phyloP scores from a whole-genome alignment of 2,329 filamentous ascomycete species.

The Pseudogymnoascus sp. region DNA sequence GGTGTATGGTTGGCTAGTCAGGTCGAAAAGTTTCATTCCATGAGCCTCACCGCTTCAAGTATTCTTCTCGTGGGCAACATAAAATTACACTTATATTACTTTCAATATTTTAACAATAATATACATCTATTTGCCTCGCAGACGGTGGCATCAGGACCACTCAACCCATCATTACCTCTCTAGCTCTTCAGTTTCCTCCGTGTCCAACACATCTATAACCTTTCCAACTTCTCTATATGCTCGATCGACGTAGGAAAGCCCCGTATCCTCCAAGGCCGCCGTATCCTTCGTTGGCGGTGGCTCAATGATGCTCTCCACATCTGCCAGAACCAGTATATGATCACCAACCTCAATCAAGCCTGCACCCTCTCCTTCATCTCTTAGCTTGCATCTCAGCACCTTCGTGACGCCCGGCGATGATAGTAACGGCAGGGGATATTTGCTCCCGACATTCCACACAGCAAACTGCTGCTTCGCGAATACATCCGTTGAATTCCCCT shows the following conservation, averaged over 20 bases:
- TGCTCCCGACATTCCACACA: neutral
- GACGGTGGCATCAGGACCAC: neutral
- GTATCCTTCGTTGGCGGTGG: slow-evolving; percentile 3
- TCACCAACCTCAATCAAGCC: slow-evolving; percentile 23
- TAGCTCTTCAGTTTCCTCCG: neutral
- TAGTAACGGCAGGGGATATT: slow-evolving; percentile 16
- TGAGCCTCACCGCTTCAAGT: neutral
- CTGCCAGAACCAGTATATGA: slow-evolving; percentile 25
- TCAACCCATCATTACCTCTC: neutral
- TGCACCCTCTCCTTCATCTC: slow-evolving; percentile 8
- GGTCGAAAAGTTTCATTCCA: neutral
- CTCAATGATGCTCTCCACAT: slow-evolving; percentile 19
- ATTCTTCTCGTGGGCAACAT: neutral
- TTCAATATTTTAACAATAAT: slow-evolving; percentile 3
- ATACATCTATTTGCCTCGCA: neutral
- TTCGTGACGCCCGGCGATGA: slow-evolving; percentile 14
- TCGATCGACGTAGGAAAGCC: slow-evolving; percentile 12
- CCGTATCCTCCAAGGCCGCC: neutral
- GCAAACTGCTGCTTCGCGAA: slow-evolving; percentile 11
- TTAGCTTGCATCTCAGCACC: slow-evolving; percentile 20
- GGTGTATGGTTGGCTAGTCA: neutral
- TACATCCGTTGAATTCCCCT: slow-evolving; percentile 15
- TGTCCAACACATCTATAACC: slow-evolving; percentile 9
- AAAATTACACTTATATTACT: neutral
- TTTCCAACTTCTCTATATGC: slow-evolving; percentile 11